phyloP scores from a whole-genome alignment of 148 eudicot genomes.

The Salicornia ramosissima region DNA sequence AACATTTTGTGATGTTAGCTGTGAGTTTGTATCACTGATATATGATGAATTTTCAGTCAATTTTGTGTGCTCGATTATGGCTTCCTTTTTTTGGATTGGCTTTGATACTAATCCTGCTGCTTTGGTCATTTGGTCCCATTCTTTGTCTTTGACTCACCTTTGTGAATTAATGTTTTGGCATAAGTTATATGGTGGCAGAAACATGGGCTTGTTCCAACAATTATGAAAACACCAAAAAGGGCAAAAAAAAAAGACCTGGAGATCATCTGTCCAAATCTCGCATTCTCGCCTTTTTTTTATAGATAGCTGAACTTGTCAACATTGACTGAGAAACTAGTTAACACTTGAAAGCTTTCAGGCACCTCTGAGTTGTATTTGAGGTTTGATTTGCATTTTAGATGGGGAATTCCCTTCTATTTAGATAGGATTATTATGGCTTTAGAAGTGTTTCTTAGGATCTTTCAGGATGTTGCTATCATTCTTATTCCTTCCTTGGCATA shows the following conservation, averaged over 20 bases:
- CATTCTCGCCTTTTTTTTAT: too few species aligned
- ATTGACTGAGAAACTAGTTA: not conserved
- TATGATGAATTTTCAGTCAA: not conserved
- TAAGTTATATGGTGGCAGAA: not conserved
- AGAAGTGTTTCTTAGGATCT: not conserved
- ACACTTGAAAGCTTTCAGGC: not conserved
- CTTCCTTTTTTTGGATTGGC: not conserved
- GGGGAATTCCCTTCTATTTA: not conserved
- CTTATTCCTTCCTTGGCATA: not conserved
- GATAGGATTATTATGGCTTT: not conserved
- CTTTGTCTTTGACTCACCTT: not conserved
- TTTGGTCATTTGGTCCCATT: not conserved
- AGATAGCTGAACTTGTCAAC: not conserved
- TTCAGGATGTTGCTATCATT: not conserved
- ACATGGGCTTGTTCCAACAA: too few species aligned
- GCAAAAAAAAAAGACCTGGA: not conserved
- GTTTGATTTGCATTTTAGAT: not conserved
- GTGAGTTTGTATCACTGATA: not conserved
- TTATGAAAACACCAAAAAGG: too few species aligned
- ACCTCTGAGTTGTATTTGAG: not conserved
- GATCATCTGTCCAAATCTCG: not conserved
- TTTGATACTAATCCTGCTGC: not conserved
- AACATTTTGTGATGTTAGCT: not conserved
- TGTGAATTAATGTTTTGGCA: not conserved
- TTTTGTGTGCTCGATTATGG: not conserved